Evolutionary conservation across 1,284 basidiomycete species (phyloP), one percentile per base, ranked within the genome.

Genomic region (Termitomyces sp.): DNA sequence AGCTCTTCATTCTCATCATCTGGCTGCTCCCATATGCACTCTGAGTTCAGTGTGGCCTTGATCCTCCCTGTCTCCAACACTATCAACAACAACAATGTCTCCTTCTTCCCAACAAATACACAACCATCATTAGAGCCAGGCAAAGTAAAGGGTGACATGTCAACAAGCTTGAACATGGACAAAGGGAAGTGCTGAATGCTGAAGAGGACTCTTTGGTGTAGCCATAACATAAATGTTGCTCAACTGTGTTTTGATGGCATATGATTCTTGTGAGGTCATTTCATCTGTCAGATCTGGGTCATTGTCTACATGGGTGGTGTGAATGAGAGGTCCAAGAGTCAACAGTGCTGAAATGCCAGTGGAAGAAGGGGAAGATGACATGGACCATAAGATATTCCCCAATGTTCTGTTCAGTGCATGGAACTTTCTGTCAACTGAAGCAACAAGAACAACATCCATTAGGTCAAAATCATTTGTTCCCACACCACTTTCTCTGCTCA

Each of bases 361-460:
- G 13, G 71, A 72, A 30, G 74, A 65, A 13, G 77, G 65, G 34
- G 79, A 74, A 6, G 84, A 78, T 21, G 86, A 78, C 83, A 92
- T 88, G 52, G 91, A 91, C 91, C 91, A 94, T 2, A 92, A 72
- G 3, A 79, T 73, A 15, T 80, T 79, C 1, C 94, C 94, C 0
- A 86, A 86, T 0, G 85, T 82, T 55, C 94, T 77, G 66, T 93
- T 90, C 58, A 96, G 74, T 0, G 90, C 93, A 73, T 94, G 91
- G 45, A 96, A 85, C 57, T 86, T 88, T 24, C 93, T 94, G 69
- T 96, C 94, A n/a, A 95, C 83, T 7, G 90, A 90, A 3, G 93
- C 89, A 12, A 93, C 81, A 10, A 96, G 79, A 45, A 93, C 84
- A 43, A 90, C 80, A 65, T 92, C 87, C 58, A 91, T 70, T 4